Evolutionary conservation across 257 asterid genomes (phyloP).

Genomic region (Nicotiana knightiana): DNA sequence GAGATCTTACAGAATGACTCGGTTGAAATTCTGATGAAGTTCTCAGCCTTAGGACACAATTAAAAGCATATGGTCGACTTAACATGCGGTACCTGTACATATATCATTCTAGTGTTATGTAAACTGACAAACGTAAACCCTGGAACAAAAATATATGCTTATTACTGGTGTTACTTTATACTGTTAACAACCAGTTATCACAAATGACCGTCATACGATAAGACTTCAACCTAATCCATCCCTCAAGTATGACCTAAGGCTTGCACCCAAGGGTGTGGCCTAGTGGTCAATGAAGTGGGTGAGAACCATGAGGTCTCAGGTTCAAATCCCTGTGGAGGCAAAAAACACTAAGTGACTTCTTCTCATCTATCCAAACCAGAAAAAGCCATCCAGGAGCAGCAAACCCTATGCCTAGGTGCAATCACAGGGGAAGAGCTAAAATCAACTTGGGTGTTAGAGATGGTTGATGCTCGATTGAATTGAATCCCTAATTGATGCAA

Average conservation of each 20-base stretch:
- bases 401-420: not conserved
- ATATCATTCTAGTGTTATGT: conserved; percentile 28
- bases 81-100: conserved; percentile 92
- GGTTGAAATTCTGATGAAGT: conserved; percentile 87
- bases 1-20: conserved; percentile 67
- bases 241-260: not conserved
- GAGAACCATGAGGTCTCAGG: too few species aligned
- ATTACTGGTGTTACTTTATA: not conserved
- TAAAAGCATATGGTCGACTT: conserved; percentile 92
- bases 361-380: not conserved
- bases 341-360: too few species aligned
- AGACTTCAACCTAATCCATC: not conserved
- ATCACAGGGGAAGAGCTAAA: too few species aligned
- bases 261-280: too few species aligned
- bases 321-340: too few species aligned
- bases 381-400: not conserved
- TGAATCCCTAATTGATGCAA: conserved; percentile 2
- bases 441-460: not conserved
- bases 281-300: too few species aligned
- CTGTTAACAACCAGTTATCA: not conserved
- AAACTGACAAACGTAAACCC: not conserved
- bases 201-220: not conserved
- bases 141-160: not conserved
- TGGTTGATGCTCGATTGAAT: not conserved
- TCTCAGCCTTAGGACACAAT: conserved; percentile 88